Conservation (phyloP, 1,284 basidiomycete genomes). For the Cryptococcus floricola region DNA sequence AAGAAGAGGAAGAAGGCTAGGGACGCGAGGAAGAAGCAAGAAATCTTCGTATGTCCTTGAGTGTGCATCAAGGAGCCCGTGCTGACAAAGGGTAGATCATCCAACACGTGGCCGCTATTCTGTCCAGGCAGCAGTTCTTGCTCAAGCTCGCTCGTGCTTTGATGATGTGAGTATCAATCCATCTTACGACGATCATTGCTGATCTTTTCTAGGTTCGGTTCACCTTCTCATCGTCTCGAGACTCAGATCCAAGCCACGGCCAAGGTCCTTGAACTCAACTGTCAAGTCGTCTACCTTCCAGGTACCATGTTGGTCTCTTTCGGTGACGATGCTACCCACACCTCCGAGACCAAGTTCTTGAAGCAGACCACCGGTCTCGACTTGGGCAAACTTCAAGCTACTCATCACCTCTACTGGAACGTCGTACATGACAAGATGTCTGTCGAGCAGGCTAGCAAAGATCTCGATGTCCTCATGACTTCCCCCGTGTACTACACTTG, state of each 20-base stretch:
- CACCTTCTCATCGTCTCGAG: constrained; percentile 81
- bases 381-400: constrained; percentile 70
- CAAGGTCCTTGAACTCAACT: constrained; percentile 74
- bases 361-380: constrained; percentile 71
- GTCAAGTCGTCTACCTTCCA: constrained; percentile 81
- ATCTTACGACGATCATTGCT: background rate
- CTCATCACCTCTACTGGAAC: constrained; percentile 76
- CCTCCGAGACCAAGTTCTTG: constrained; percentile 79
- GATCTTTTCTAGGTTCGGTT: constrained; percentile 59
- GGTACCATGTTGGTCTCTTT: constrained; percentile 78
- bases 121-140: constrained; percentile 83
- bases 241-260: constrained; percentile 83
- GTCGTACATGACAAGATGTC: constrained; percentile 83
- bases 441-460: constrained; percentile 70
- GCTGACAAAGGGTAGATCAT: constrained; percentile 60
- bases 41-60: constrained; percentile 62
- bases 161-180: constrained; percentile 63
- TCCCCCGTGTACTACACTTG: constrained; percentile 59
- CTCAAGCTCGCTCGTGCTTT: constrained; percentile 81
- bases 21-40: constrained; percentile 67
- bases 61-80: background rate
- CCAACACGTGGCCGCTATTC: constrained; percentile 79
- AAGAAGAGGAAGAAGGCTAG: constrained; percentile 51
- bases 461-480: constrained; percentile 73
- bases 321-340: constrained; percentile 76